phyloP scores from a whole-genome alignment of 352 stramenopile species.

The Phytophthora parvispora region DNA sequence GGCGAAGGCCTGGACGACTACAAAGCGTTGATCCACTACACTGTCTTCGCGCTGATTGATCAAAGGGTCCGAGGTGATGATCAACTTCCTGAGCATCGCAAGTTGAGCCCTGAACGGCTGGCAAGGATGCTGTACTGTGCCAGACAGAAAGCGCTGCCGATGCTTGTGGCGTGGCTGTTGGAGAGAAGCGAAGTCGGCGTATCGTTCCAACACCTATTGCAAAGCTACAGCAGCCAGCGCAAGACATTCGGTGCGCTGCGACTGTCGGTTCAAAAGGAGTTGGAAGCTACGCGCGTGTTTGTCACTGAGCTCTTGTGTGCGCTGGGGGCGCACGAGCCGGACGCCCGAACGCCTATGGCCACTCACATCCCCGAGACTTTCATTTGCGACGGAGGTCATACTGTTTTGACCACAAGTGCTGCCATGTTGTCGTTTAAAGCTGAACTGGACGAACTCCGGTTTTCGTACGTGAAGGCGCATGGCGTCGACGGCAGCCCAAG shows the following conservation, averaged over 20 bases:
- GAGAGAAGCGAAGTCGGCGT: background rate
- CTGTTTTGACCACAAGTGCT: background rate
- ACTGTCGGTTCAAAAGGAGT: constrained; percentile 4
- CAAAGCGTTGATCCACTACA: background rate
- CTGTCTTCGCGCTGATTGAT: constrained; percentile 13
- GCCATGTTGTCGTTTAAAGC: background rate
- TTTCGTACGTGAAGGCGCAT: background rate
- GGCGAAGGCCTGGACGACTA: constrained; percentile 1
- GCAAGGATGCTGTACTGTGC: constrained; percentile 3
- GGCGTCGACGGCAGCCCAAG: background rate
- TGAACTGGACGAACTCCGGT: constrained; percentile 11
- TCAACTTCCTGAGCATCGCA: background rate
- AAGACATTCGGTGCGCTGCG: constrained; percentile 4
- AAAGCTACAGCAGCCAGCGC: background rate
- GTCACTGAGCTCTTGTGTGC: constrained; percentile 5
- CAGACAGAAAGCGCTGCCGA: constrained; percentile 10
- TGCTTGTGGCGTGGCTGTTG: constrained; percentile 19
- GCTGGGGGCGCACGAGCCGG: background rate
- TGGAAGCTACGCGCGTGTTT: constrained; percentile 10
- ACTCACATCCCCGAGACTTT: constrained; percentile 29
- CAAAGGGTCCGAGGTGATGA: background rate
- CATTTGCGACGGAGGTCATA: constrained; percentile 4
- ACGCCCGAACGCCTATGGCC: background rate
- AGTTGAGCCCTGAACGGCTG: background rate
- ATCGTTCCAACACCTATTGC: background rate